These are phyloP conservation scores for Xylaria sp. DNA, from an alignment of 2,329 filamentous ascomycete genomes.

Conservation along the genomic window DNA sequence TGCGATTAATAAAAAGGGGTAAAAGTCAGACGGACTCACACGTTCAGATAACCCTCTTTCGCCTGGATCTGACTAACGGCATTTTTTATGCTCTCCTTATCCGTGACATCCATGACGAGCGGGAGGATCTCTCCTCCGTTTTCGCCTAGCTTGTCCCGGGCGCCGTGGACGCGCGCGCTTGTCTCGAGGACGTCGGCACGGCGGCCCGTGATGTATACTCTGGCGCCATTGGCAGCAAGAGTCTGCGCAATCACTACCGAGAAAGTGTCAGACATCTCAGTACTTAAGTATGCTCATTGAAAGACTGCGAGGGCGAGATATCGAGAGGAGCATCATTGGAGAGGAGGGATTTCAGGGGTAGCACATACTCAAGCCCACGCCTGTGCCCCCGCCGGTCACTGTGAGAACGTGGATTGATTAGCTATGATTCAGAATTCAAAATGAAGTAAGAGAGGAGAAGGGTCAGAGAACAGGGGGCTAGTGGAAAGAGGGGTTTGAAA, in stretches of 20 bases:
- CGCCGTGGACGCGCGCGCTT: conserved; percentile 55
- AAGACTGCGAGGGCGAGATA: not conserved
- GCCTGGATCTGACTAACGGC: conserved; percentile 62
- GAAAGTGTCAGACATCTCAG: conserved; percentile 5
- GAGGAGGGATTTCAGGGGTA: conserved; percentile 12
- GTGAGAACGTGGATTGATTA: conserved; percentile 7
- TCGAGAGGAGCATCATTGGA: not conserved
- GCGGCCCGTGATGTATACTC: conserved; percentile 54
- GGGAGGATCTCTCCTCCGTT: conserved; percentile 60
- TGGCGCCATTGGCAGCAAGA: conserved; percentile 56
- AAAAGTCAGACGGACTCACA: conserved; percentile 44
- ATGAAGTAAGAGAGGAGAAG: not conserved
- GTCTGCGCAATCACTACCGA: conserved; percentile 55
- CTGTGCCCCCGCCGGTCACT: conserved; percentile 48
- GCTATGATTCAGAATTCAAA: not conserved
- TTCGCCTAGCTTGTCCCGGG: conserved; percentile 50
- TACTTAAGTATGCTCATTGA: not conserved
- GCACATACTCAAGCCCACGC: conserved; percentile 44
- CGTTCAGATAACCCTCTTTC: conserved; percentile 62
- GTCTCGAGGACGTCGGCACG: conserved; percentile 56
- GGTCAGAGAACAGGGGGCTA: conserved; percentile 15
- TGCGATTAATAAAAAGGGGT: not conserved
- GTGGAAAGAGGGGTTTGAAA: conserved; percentile 19
- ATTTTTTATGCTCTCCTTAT: conserved; percentile 60
- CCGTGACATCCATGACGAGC: conserved; percentile 57